Base-by-base conservation (phyloP, 352 stramenopile species). In the Elongisporangium anandrum region DNA sequence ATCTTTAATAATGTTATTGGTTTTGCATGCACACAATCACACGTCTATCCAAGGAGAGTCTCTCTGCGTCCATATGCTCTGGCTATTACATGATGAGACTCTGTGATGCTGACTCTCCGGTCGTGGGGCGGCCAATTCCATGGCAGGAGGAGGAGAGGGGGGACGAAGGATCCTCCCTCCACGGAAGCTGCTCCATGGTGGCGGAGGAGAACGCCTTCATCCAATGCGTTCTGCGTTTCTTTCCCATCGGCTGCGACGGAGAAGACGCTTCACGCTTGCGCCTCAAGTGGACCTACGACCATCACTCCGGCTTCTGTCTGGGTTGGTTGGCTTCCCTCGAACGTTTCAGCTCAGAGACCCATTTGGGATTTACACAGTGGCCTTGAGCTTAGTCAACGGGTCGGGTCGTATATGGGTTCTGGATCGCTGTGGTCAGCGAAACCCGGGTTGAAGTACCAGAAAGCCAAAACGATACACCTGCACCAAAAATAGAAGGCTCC, bases 401-500 rank as follows among this genome's bases (percentile, higher is more conserved):
- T 12, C 34, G 34, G 34, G 34, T 45, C 34, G 13, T 45, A 45
- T 45, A 9, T 4, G 34, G 34, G 34, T 17, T 45, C 34, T 17
- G 9, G 10, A 45, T 45, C 17, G 26, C 8, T 17, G 34, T 2
- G 2, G 34, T 45, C 34, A 45, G 34, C 4, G 34, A 45, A 45
- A 45, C 34, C 34, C 34, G 34, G 34, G 34, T 45, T 45, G 34
- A 45, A 45, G 34, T 61, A 26, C 47, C 19, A 34, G 23, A 22
- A 29, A 20, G 19, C 53, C 26, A 49, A 50, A 61, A 47, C 12
- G 19, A 15, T 12, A 45, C 22, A 22, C 45, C 23, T 54, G 47
- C 15, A 26, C 41, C 55, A 54, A 54, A 60, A 60, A 60, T 60
- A 60, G 55, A 45, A 45, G 34, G 34, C 34, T 12, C 34, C 34